Base-by-base conservation (phyloP, 345 rosid species). In the Euphorbia tirucalli region DNA sequence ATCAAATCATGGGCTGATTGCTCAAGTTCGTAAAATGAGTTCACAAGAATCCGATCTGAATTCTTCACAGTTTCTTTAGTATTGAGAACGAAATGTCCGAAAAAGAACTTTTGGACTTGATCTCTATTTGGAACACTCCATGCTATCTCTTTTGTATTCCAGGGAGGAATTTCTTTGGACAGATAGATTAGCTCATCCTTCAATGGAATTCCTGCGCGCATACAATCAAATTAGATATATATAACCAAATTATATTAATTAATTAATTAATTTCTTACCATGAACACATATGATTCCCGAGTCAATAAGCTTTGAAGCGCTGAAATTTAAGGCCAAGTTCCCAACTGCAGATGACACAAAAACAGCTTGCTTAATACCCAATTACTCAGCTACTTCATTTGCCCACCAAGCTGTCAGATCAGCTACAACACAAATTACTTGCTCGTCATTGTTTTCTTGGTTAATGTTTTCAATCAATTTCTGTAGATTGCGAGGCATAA, bases 21-120 rank as follows among this genome's bases (percentile, higher is more conserved):
- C 22, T 83, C 77, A 11, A 83, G 86, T 22, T 78, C 86, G 49
- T 66, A 43, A 64, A 73, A 54, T 6, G 80, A 54, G 68, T 83
- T 78, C 71, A 39, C 54, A 13, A 80, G 67, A n/a, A 80, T 14
- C 61, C 60, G 31, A 65, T 67, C 55, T 4, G 80, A 55, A 68
- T 49, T 66, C 28, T 24, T 65, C 59, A 54, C 9, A 37, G 39
- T 1, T 50, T 70, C 16, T 3, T 4, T 1, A 8, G 31, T 11
- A 18, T 69, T 7, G 22, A 0, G 22, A 13, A 10, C 1, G 28
- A 0, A 55, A 63, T 39, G 5, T 27, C 25, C 27, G 71, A 79
- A 69, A 1, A 70, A 0, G 19, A 44, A 0, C 24, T 65, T 75
- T 1, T 82, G 73, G 6, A 15, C 0, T 0, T 60, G 15, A 5